A percentile compares a stretch with the other conserved stretches of the same genome.
These are phyloP conservation scores for Endogone sp. DNA, from an alignment of 192 early-diverging fungal species.

Conservation along the genomic window DNA sequence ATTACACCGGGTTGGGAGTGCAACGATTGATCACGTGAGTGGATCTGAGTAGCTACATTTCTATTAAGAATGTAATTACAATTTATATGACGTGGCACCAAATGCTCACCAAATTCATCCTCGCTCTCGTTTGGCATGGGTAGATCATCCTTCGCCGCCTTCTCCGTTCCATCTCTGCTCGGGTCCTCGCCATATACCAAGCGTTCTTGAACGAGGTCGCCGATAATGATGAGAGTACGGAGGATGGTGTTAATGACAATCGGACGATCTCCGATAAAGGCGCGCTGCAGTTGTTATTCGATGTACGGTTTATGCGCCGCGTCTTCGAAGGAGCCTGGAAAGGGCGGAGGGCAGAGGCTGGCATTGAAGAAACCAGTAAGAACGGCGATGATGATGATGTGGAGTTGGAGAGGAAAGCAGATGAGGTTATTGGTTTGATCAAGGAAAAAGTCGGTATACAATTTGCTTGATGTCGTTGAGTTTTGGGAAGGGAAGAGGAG, in stretches of 20 bases:
- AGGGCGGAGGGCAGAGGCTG: not conserved
- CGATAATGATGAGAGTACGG: constrained; percentile 10
- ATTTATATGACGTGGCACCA: not conserved
- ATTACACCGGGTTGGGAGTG: constrained; percentile 38
- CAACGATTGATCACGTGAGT: constrained; percentile 43
- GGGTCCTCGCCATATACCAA: not conserved
- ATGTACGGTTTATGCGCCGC: constrained; percentile 45
- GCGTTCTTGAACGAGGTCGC: not conserved
- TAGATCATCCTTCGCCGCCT: not conserved
- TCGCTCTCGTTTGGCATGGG: not conserved
- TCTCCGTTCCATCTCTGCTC: not conserved
- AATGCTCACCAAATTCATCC: too few species aligned
- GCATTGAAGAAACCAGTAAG: constrained; percentile 3
- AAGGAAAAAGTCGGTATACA: constrained; percentile 24
- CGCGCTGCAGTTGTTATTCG: constrained; percentile 62
- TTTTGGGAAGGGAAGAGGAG: not conserved
- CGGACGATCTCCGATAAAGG: constrained; percentile 21
- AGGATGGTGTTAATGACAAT: constrained; percentile 15
- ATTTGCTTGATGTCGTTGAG: not conserved
- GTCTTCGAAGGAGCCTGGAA: constrained; percentile 36
- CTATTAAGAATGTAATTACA: not conserved
- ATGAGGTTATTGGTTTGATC: constrained; percentile 20
- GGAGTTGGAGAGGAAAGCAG: constrained; percentile 4
- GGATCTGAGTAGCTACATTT: not conserved
- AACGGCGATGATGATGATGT: constrained; percentile 2